Conservation (phyloP, 75 land plant species). For the Larix kaempferi region DNA sequence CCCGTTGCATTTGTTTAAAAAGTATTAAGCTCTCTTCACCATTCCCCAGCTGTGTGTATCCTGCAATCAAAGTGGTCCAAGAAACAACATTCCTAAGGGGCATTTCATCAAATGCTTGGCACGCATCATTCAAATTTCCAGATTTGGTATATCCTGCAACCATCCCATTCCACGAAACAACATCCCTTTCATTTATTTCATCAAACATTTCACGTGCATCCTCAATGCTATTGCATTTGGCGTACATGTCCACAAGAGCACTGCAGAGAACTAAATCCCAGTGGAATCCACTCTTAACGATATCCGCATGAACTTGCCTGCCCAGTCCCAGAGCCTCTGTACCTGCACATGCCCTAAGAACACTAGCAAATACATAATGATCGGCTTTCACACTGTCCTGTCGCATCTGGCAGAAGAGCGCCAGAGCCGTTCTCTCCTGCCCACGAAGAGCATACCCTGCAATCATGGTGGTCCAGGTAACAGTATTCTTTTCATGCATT, state of each 20-base stretch:
- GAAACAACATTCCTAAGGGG: slow-evolving; percentile 27
- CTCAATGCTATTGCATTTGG: slow-evolving; percentile 9
- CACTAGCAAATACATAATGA: slow-evolving; percentile 22
- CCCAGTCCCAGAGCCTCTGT: slow-evolving; percentile 20
- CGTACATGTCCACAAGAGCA: slow-evolving; percentile 40
- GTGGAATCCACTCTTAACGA: slow-evolving; percentile 30
- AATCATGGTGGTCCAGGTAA: slow-evolving; percentile 62
- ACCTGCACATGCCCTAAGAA: slow-evolving; percentile 42
- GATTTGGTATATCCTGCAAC: slow-evolving; percentile 61
- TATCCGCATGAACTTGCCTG: slow-evolving; percentile 31
- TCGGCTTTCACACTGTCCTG: slow-evolving; percentile 24
- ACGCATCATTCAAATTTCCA: slow-evolving; percentile 36
- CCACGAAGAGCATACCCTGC: slow-evolving; percentile 33
- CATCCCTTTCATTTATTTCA: slow-evolving; percentile 30
- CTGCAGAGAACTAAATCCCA: slow-evolving; percentile 46
- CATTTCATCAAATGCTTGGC: slow-evolving; percentile 34
- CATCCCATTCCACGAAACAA: slow-evolving; percentile 49
- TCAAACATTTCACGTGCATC: slow-evolving; percentile 27
- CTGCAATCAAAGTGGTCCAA: slow-evolving; percentile 38
- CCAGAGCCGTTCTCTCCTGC: slow-evolving; percentile 15
- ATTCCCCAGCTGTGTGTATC: slow-evolving; percentile 12
- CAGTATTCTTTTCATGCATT: slow-evolving; percentile 39
- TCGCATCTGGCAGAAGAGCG: slow-evolving; percentile 35
- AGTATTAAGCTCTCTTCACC: slow-evolving; percentile 14
- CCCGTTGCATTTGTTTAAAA: slow-evolving; percentile 9